Base-by-base conservation (phyloP, 192 early-diverging fungal species). In the Linnemannia exigua region DNA sequence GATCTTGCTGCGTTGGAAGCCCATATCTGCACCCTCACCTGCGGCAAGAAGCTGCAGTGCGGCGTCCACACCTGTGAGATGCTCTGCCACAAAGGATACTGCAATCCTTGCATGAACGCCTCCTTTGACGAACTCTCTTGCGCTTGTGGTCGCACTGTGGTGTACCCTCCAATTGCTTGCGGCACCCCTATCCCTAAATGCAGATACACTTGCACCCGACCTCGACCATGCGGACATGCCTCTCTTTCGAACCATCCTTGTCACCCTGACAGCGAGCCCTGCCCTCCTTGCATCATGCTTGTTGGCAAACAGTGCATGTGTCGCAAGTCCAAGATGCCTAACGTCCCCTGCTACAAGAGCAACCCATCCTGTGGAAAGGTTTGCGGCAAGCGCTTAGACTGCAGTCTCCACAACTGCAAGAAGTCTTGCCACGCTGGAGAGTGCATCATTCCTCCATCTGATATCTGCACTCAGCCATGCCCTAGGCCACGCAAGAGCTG, bases 241-340 rank as follows among this genome's bases (percentile, higher is more conserved):
- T 90, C 91, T 22, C 81, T 94, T 72, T 91, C 92, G 16, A 78
- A 85, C 46, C 98, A 99, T 77, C 89, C 93, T 67, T 99, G 98
- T 88, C 98, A 99, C 85, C 89, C 93, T 2, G 96, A 96, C 75
- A 87, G 87, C n/a, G 94, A 93, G 68, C 91, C 96, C 3, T 99
- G 98, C 51, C 97, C 98, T 15, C 97, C 97, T 31, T 99, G 98
- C 88, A 89, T 97, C 20, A 90, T 95, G 52, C 93, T 99, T 51
- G 95, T 96, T 0, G 85, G 91, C 12, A 90, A 94, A 47, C 77
- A 70, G 74, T 96, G 95, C 76, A 90, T 93, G 89, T 99, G 98
- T 81, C 96, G 96, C 48, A 95, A 93, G 75, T 89, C 90, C 22
- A 89, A 89, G 41, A 87, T 98, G 87, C 93, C 92, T 35, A 97